A percentile compares a stretch with the other conserved stretches of the same genome.
Conservation (phyloP, 805 yeast genomes). For the Starmerella roubikii region DNA sequence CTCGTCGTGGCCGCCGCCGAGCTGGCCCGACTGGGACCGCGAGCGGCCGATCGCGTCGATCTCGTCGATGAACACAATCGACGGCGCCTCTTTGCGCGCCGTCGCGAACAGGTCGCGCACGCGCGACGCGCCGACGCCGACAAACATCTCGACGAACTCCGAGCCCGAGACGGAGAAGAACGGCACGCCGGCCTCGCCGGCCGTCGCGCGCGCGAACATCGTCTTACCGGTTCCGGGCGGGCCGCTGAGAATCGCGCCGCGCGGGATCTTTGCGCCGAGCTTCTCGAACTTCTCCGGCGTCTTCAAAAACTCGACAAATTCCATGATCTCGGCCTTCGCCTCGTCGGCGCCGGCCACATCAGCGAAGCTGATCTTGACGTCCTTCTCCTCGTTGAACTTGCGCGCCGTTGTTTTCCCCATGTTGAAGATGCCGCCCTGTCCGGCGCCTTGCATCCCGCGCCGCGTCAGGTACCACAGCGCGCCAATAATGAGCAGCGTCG, state of each 20-base stretch:
- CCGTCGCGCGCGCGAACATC: slow-evolving; percentile 90
- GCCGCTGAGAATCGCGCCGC: slow-evolving; percentile 95
- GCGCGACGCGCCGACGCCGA: slow-evolving; percentile 97
- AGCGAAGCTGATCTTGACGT: slow-evolving; percentile 72
- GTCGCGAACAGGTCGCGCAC: slow-evolving; percentile 89
- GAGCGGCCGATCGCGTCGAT: slow-evolving; percentile 99
- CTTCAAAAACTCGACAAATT: slow-evolving; percentile 85
- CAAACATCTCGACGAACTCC: slow-evolving; percentile 97
- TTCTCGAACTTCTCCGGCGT: slow-evolving; percentile 81
- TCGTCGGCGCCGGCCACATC: slow-evolving; percentile 98
- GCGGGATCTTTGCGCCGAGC: slow-evolving; percentile 92
- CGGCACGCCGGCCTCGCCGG: slow-evolving; percentile 98
- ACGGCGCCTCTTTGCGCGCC: slow-evolving; percentile 88
- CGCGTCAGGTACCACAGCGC: slow-evolving; percentile 75
- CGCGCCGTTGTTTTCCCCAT: slow-evolving; percentile 89
- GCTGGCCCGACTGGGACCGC: slow-evolving; percentile 36
- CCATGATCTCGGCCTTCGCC: slow-evolving; percentile 96
- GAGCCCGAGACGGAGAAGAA: slow-evolving; percentile 93
- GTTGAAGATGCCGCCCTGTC: slow-evolving; percentile 60
- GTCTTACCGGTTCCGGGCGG: slow-evolving; percentile 99
- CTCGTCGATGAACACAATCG: slow-evolving; percentile 94
- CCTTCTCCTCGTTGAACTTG: slow-evolving; percentile 80
- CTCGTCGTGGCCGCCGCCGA: slow-evolving; percentile 82
- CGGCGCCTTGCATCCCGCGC: slow-evolving; percentile 51
- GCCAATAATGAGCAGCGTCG: slow-evolving; percentile 80